These are phyloP conservation scores for Beauveria varroae DNA, from an alignment of 2,329 filamentous ascomycete genomes.

Conservation along the genomic window DNA sequence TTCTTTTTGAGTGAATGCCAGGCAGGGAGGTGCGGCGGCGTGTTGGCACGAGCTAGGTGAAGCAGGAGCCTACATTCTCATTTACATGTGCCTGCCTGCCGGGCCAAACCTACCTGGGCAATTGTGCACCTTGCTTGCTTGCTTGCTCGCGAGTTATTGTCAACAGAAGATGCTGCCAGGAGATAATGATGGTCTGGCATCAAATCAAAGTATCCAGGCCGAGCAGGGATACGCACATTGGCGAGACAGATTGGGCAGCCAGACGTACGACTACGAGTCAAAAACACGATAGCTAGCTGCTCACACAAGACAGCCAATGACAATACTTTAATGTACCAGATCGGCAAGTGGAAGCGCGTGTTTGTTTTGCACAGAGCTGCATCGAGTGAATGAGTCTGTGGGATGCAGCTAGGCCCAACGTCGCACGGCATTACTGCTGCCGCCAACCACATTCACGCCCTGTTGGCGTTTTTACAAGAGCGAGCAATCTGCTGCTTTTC, in stretches of 20 bases:
- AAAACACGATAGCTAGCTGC: not conserved
- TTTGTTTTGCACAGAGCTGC: too few relatives aligned
- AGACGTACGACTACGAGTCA: not conserved
- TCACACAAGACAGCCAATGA: not conserved
- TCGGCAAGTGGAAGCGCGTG: not conserved
- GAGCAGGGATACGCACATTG: not conserved
- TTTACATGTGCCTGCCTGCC: constrained; percentile 7
- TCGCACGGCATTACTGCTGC: not conserved
- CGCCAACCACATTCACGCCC: not conserved
- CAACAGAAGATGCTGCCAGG: not conserved
- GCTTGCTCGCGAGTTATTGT: not conserved
- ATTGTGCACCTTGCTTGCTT: not conserved
- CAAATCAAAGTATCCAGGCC: too few relatives aligned
- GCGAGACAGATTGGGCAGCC: constrained; percentile 7
- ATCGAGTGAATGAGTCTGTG: not conserved
- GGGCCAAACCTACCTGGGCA: not conserved
- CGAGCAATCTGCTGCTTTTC: not conserved
- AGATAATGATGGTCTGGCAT: not conserved
- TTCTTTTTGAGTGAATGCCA: not conserved
- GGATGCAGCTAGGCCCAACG: not conserved
- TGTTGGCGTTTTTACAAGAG: not conserved
- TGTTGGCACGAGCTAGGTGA: not conserved
- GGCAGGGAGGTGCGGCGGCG: constrained; percentile 3
- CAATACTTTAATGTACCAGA: not conserved
- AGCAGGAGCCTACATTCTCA: constrained; percentile 2